Evolutionary conservation across 139 green algal genomes (phyloP), one percentile per base, ranked within the genome.

Genomic region (Monoraphidium neglectum): DNA sequence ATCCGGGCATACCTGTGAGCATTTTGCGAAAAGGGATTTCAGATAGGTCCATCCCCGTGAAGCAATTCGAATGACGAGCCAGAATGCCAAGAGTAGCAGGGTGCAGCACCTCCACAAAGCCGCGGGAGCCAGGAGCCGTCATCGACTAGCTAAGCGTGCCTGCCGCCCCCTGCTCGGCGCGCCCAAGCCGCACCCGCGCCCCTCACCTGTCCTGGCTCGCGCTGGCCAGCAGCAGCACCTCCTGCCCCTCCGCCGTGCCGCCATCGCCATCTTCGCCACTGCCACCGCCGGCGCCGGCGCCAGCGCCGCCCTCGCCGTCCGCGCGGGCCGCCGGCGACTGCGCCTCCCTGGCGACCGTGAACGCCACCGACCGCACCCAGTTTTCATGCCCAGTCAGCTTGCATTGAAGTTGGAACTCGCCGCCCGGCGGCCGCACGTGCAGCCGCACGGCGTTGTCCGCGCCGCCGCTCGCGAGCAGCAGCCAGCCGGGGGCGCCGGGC

Each of bases 191-290:
- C 3, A 0, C 15, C 37, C 37, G 61, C 10, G n/a, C 53, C 3
- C 3, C 81, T 2, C 81, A 93, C 66, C 90, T 91, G 81, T 98
- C 96, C 80, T 98, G 93, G 2, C 90, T 95, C 0, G 90, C 95
- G 61, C 82, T 95, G 8, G 95, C 95, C 40, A 98, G 82, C 80
- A 98, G 89, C 63, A 98, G 64, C 72, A 74, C 71, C 37, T 4
- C 26, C 65, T 65, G 23, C 33, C 56, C 46, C 38, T 47, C 49
- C 28, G 13, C 63, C 46, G n/a, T 49, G 32, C 40, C 67, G 35
- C 24, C 26, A 72, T 18, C 70, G 76, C 40, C 68, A 21, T 23
- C 24, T 60, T 6, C 53, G 53, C 13, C 37, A 36, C 32, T 49
- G 43, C 6, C 2, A 21, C 54, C 15, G 47, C 32, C 24, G 30